Conservation (phyloP, 1,139 yeast species). For the Candida albicans region DNA sequence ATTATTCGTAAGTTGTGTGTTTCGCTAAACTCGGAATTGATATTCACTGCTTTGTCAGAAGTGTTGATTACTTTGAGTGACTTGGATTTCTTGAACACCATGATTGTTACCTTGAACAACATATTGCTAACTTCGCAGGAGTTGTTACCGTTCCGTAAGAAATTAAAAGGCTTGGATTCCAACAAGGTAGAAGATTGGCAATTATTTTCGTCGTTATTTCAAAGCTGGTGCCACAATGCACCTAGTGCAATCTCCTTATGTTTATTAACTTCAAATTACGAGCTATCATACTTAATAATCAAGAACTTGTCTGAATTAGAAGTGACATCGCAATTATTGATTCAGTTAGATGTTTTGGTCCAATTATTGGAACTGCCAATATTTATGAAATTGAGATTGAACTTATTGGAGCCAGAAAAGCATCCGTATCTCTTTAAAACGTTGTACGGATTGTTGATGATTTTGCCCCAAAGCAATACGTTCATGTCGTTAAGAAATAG, state of each 20-base stretch:
- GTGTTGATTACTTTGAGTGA: constrained; percentile 67
- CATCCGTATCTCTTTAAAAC: constrained; percentile 84
- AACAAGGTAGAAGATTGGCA: constrained; percentile 62
- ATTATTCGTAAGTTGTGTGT: constrained; percentile 83
- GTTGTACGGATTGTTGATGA: constrained; percentile 89
- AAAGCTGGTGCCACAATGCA: constrained; percentile 90
- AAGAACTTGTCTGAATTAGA: constrained; percentile 76
- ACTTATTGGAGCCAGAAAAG: constrained; percentile 81
- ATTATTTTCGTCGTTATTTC: constrained; percentile 75
- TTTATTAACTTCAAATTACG: constrained; percentile 84
- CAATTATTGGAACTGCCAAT: constrained; percentile 82
- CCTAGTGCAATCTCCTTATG: constrained; percentile 88
- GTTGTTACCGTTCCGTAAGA: constrained; percentile 64
- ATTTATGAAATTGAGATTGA: constrained; percentile 82
- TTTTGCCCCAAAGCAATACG: constrained; percentile 94
- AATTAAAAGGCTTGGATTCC: constrained; percentile 52
- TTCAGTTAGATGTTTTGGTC: constrained; percentile 78
- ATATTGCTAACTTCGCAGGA: constrained; percentile 90
- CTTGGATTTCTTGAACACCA: constrained; percentile 70
- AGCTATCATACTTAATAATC: constrained; percentile 78
- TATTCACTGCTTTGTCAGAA: constrained; percentile 77
- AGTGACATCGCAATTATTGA: constrained; percentile 64
- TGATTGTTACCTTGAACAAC: constrained; percentile 85
- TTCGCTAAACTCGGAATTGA: constrained; percentile 77
- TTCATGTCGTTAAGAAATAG: constrained; percentile 79